phyloP scores from a whole-genome alignment of 352 stramenopile genomes.

The Paralagenidium karlingii region DNA sequence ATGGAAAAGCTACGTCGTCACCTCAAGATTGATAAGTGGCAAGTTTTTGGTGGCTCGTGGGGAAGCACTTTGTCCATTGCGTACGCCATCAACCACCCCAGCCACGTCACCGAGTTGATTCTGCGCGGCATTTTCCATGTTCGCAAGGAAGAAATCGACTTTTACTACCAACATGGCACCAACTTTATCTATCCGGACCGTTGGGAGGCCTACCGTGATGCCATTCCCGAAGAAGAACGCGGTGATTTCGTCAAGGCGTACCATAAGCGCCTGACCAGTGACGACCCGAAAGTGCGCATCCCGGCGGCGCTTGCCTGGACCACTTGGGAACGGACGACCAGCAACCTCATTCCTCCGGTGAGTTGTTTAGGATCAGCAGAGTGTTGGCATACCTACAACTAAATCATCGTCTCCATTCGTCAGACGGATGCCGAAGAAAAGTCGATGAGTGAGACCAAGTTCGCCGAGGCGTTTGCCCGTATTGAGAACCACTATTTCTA shows the following conservation, averaged over 20 bases:
- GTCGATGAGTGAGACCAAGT: slow-evolving; percentile 69
- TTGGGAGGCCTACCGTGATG: slow-evolving; percentile 82
- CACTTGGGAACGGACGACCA: slow-evolving; percentile 84
- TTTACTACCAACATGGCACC: slow-evolving; percentile 94
- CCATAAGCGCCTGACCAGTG: slow-evolving; percentile 76
- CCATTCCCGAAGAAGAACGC: slow-evolving; percentile 79
- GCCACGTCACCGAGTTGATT: slow-evolving; percentile 75
- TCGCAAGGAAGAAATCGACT: slow-evolving; percentile 85
- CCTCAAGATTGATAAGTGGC: slow-evolving; percentile 83
- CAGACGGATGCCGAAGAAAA: slow-evolving; percentile 54
- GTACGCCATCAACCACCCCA: slow-evolving; percentile 86
- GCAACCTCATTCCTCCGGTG: slow-evolving; percentile 55
- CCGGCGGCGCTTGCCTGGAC: slow-evolving; percentile 83
- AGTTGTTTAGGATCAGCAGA: background rate
- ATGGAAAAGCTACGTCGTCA: slow-evolving; percentile 85
- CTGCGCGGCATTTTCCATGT: slow-evolving; percentile 90
- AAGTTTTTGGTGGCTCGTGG: slow-evolving; percentile 92
- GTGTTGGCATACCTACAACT: background rate
- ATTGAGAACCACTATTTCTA: slow-evolving; percentile 93
- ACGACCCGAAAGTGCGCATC: slow-evolving; percentile 68
- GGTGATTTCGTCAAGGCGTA: slow-evolving; percentile 79
- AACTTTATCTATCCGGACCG: slow-evolving; percentile 86
- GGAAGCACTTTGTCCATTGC: slow-evolving; percentile 87
- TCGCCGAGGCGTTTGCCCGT: slow-evolving; percentile 83
- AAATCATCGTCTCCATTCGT: too few species aligned